phyloP scores from a whole-genome alignment of 495 filamentous ascomycete genomes.

The Clohesyomyces aquaticus region DNA sequence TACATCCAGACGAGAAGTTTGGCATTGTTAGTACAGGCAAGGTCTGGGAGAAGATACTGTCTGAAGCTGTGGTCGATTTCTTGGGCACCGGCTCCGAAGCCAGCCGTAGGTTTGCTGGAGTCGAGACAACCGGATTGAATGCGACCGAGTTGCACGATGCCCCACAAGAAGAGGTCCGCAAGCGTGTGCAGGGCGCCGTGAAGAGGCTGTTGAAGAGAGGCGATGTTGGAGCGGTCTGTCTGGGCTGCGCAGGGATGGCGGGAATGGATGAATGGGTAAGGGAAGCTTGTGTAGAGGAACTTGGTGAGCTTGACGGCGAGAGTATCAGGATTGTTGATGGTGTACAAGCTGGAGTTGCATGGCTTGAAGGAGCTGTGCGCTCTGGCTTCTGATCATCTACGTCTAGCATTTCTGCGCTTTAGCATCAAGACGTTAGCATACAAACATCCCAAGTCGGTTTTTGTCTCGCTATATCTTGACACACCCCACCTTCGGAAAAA shows the following conservation, averaged over 20 bases:
- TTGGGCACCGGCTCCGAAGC: slow-evolving; percentile 49
- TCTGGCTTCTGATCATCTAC: slow-evolving; percentile 24
- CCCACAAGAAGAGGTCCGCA: slow-evolving; percentile 63
- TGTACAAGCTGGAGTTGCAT: slow-evolving; percentile 73
- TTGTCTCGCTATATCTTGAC: too few species aligned
- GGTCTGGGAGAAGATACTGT: slow-evolving; percentile 76
- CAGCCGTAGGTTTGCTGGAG: slow-evolving; percentile 66
- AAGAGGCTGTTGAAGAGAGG: slow-evolving; percentile 62
- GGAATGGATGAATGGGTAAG: slow-evolving; percentile 83
- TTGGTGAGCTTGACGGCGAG: slow-evolving; percentile 62
- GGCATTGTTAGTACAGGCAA: slow-evolving; percentile 89
- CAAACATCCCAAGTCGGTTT: too few species aligned
- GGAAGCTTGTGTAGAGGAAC: slow-evolving; percentile 64
- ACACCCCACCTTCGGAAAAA: too few species aligned
- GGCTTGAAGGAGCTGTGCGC: slow-evolving; percentile 59
- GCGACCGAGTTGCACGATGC: slow-evolving; percentile 79
- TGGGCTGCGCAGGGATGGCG: slow-evolving; percentile 90
- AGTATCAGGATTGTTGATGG: slow-evolving; percentile 79
- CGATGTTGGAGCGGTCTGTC: slow-evolving; percentile 66
- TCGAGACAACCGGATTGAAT: slow-evolving; percentile 80
- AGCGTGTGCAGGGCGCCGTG: slow-evolving; percentile 67
- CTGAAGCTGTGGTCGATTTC: slow-evolving; percentile 60
- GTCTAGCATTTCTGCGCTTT: background rate
- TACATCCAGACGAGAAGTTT: slow-evolving; percentile 63
- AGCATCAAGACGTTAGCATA: background rate